These are phyloP conservation scores for Nemania sp. DNA, from an alignment of 2,329 filamentous ascomycete genomes.

Conservation along the genomic window DNA sequence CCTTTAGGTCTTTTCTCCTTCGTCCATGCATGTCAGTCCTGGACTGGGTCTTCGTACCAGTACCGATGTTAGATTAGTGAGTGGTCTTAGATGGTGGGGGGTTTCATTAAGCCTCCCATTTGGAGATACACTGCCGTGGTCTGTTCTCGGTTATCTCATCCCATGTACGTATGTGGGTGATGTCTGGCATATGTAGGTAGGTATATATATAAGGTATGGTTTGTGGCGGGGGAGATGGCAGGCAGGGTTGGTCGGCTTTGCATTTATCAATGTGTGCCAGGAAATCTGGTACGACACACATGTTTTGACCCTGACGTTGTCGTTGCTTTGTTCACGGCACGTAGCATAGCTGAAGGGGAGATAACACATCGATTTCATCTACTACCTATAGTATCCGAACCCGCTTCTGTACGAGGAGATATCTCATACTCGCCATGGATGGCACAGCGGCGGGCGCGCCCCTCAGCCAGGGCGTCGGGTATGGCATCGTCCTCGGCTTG, in stretches of 20 bases:
- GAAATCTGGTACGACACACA: background rate
- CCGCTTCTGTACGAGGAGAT: background rate
- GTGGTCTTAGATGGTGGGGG: conserved; percentile 15
- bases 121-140: background rate
- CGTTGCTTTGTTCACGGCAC: background rate
- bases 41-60: background rate
- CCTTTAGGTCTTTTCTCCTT: background rate
- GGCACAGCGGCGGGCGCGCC: conserved; percentile 37
- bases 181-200: background rate
- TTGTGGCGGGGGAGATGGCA: background rate
- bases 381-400: background rate
- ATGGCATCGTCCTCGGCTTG: conserved; percentile 76
- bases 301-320: background rate
- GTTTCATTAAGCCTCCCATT: background rate
- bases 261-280: background rate
- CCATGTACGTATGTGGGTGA: no score
- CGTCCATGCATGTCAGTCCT: conserved; percentile 6
- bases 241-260: background rate
- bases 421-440: conserved; percentile 11
- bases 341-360: background rate
- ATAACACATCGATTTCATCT: background rate
- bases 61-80: no score
- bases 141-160: no score
- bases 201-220: conserved; percentile 14
- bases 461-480: conserved; percentile 68